Base-by-base conservation (phyloP, 768 basidiomycete genomes). In the Tylopilus felleus region DNA sequence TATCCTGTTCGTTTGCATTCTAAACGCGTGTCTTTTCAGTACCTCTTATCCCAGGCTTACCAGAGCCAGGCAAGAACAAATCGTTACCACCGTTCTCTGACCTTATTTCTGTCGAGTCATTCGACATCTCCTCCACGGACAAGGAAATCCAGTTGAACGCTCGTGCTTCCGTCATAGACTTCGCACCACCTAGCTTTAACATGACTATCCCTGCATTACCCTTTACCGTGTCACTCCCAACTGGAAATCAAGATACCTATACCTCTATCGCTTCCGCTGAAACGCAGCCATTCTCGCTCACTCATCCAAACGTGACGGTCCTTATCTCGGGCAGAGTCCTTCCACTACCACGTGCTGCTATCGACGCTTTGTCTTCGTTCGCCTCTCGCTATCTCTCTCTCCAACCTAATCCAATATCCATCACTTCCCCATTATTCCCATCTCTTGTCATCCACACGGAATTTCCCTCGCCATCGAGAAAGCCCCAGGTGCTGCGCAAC, bases 271-370 rank as follows among this genome's bases (percentile, higher is more conserved):
- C 83, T 19, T 73, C 79, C 5, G 80, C 84, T 16, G 63, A 74
- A 38, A 81, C 82, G 5, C 65, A 73, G 3, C 80, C 86, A 2
- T 84, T 89, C 64, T 63, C 68, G 1, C 76, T 88, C 44, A 84
- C 81, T 0, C 82, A 83, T 60, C 86, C 86, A 13, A 90, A 89
- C 63, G 77, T 86, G 48, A 81, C 85, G 1, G 62, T 91, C 22
- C 59, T 69, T 31, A 70, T 90, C 33, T 68, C 72, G 13, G 90
- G 90, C 25, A 66, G 57, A 17, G 77, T 88, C 27, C 75, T 86
- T 29, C 79, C 86, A 5, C 66, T 89, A 5, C 65, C 74, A 2
- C 68, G 79, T 12, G 63, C 75, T 2, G 66, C 73, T 31, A 61
- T 71, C 8, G 54, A 60, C 12, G 53, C 75, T 5, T 73, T 91